Conservation (phyloP, 1,284 basidiomycete species). For the Ceratobasidium sp. region DNA sequence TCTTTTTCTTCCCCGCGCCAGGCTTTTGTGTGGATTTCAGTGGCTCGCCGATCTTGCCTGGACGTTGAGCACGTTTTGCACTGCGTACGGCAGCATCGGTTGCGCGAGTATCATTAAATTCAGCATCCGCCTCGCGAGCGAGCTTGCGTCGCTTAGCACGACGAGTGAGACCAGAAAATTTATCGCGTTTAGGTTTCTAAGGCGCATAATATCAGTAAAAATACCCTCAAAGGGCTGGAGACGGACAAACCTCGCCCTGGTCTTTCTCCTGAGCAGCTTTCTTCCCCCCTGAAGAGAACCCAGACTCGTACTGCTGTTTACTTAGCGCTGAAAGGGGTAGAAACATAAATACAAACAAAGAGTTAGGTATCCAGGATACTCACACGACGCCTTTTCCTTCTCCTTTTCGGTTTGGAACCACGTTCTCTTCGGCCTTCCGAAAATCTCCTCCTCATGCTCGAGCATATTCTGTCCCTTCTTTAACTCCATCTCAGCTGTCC, state of each 20-base stretch:
- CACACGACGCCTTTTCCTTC: conserved; percentile 85
- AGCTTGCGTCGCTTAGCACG: conserved; percentile 87
- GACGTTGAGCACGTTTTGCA: conserved; percentile 82
- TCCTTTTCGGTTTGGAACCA: conserved; percentile 97
- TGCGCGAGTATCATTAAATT: conserved; percentile 66
- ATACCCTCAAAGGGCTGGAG: conserved; percentile 4
- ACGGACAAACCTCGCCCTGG: conserved; percentile 35
- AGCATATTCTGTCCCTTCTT: conserved; percentile 97
- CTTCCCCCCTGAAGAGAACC: conserved; percentile 55
- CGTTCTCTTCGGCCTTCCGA: conserved; percentile 91
- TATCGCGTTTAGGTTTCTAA: conserved; percentile 80
- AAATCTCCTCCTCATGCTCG: conserved; percentile 95
- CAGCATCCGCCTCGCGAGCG: conserved; percentile 81
- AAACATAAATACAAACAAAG: neutral
- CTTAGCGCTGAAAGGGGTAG: conserved; percentile 68
- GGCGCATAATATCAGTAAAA: conserved; percentile 43
- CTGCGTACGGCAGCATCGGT: conserved; percentile 83
- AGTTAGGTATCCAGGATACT: conserved; percentile 49
- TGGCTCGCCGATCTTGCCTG: conserved; percentile 66
- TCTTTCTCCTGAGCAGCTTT: conserved; percentile 47
- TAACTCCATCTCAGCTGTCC: conserved; percentile 95
- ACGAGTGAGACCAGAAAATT: conserved; percentile 86
- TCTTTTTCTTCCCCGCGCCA: conserved; percentile 41
- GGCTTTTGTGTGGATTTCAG: conserved; percentile 36
- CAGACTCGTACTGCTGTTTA: conserved; percentile 78